phyloP scores from a whole-genome alignment of 352 stramenopile species.

The Globisporangium apiculatum region DNA sequence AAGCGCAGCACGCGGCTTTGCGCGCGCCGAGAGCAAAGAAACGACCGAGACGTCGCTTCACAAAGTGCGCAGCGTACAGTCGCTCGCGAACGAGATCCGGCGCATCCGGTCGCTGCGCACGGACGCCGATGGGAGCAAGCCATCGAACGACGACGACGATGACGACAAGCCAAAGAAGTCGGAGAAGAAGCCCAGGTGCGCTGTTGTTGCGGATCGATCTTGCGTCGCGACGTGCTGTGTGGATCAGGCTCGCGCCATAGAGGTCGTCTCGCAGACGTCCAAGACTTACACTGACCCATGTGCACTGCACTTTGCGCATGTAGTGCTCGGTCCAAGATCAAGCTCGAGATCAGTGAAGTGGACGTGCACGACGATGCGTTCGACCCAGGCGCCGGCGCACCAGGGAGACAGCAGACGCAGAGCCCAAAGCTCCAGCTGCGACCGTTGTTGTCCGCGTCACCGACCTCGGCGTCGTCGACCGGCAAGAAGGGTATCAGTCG shows the following conservation, averaged over 20 bases:
- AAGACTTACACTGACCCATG: too few relatives aligned
- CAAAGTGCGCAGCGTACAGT: slow-evolving; percentile 72
- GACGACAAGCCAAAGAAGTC: slow-evolving; percentile 32
- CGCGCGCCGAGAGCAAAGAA: slow-evolving; percentile 38
- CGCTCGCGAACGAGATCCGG: slow-evolving; percentile 71
- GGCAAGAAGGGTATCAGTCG: slow-evolving; percentile 66
- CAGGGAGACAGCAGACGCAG: slow-evolving; percentile 27
- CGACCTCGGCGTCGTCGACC: slow-evolving; percentile 24
- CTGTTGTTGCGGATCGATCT: slow-evolving; percentile 1
- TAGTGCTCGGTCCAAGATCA: slow-evolving; percentile 56
- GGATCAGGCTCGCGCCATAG: too few relatives aligned
- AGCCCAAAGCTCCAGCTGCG: slow-evolving; percentile 37
- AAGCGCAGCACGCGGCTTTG: slow-evolving; percentile 7
- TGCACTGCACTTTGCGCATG: neutral
- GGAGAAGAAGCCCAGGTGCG: slow-evolving; percentile 45
- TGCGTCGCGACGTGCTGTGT: neutral
- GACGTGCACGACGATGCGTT: slow-evolving; percentile 22
- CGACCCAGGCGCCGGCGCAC: slow-evolving; percentile 6
- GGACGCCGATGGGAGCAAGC: slow-evolving; percentile 21
- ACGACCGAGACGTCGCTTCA: slow-evolving; percentile 29
- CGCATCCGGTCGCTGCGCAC: slow-evolving; percentile 56
- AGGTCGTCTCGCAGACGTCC: too few relatives aligned
- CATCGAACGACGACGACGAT: slow-evolving; percentile 3
- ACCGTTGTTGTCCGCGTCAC: slow-evolving; percentile 27
- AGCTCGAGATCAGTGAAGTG: slow-evolving; percentile 58